phyloP scores from a whole-genome alignment of 2,329 filamentous ascomycete genomes.

The Fusarium paranaense region DNA sequence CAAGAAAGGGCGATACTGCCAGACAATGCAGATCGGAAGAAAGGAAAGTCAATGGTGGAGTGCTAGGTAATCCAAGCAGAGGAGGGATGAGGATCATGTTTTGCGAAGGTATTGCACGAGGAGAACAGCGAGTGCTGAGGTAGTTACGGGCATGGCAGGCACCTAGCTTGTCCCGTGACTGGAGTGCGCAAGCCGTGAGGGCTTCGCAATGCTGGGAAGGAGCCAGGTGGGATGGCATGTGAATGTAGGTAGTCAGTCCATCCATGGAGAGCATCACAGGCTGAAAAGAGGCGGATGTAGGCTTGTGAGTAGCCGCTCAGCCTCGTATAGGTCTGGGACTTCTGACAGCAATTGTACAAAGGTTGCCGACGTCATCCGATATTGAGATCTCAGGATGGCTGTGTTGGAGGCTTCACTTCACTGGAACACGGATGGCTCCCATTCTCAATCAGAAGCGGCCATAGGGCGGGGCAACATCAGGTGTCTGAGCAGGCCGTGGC shows the following conservation, averaged over 20 bases:
- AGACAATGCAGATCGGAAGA: neutral
- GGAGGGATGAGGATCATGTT: neutral
- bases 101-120: neutral
- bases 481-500: neutral
- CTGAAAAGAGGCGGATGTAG: neutral
- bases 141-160: neutral
- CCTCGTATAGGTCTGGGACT: neutral
- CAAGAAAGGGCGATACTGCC: constrained; percentile 11
- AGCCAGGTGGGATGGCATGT: neutral
- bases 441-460: neutral
- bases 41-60: neutral
- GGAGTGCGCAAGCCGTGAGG: neutral
- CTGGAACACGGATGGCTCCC: neutral
- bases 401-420: neutral
- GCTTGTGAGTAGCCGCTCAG: neutral
- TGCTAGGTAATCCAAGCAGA: constrained; percentile 7
- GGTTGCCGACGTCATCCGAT: neutral
- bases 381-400: neutral
- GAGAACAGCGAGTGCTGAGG: neutral
- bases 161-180: constrained; percentile 8
- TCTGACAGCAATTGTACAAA: neutral
- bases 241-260: neutral
- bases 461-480: neutral
- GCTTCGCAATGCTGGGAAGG: constrained; percentile 15
- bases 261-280: neutral